Evolutionary conservation across 352 stramenopile species (phyloP), one percentile per base, ranked within the genome.

Genomic region (Pythium graminicola): DNA sequence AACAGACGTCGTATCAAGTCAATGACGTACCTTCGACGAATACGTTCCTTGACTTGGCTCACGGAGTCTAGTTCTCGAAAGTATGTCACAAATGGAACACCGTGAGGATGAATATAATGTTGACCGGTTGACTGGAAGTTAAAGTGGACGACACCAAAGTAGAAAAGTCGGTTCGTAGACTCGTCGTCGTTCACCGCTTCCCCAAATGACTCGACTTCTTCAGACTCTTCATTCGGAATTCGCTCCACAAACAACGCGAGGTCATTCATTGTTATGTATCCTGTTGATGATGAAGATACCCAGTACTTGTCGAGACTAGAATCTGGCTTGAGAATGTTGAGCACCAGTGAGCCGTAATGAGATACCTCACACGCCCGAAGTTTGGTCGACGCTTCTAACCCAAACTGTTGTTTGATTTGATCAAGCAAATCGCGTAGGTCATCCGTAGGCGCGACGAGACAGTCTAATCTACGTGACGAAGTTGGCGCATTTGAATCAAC

Each of bases 41-140:
- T 84, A 2, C 81, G 77, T 36, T 83, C 68, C 45, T 89, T 87
- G 23, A 94, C 60, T n/a, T 83, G 44, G 0, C 52, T 50, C 16
- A 92, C 62, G 0, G 79, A 91, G 11, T 94, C 84, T 41, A 57
- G 47, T 50, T 85, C 65, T 17, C 69, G 64, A 53, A 89, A 89
- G 27, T 78, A 70, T n/a, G 86, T 62, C 7, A 89, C 40, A 23
- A 79, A 72, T 1, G 84, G 80, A 7, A 87, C 76, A 10, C 81
- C 76, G 23, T 93, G 81, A 2, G 80, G 69, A 22, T 85, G 69
- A 35, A 94, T 93, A 72, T 73, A 91, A 36, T 76, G 67, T 41
- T 75, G 62, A 2, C 67, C 73, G 31, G 53, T 67, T 31, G 56
- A 57, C 39, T 86, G 70, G 50, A 85, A 91, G 54, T 72, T 79